Evolutionary conservation across 2,329 filamentous ascomycete species (phyloP).

Genomic region (Catunica adiposa): DNA sequence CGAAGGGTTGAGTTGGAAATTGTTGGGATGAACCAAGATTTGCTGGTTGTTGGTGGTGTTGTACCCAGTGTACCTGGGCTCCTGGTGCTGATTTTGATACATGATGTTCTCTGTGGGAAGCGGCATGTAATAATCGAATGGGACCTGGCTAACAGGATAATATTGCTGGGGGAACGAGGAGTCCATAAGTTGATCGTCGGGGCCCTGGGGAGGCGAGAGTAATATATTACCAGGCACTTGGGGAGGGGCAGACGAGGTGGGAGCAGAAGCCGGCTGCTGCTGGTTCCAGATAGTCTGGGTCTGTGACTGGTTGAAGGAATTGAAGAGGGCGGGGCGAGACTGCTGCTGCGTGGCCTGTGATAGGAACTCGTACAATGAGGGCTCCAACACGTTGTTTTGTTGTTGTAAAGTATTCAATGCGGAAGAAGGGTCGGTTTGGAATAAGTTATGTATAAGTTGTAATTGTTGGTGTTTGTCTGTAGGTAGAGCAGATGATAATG

Average conservation of each 20-base stretch:
- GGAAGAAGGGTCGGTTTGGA: not conserved
- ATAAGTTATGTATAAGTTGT: not conserved
- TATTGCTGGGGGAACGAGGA: slow-evolving; percentile 1
- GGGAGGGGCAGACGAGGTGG: not conserved
- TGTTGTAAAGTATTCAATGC: not conserved
- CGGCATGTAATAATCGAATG: not conserved
- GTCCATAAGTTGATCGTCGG: slow-evolving; percentile 10
- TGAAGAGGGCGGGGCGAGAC: not conserved
- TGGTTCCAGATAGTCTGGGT: not conserved
- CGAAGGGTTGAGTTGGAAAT: not conserved
- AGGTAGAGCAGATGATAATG: not conserved
- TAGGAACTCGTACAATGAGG: not conserved
- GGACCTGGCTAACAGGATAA: not conserved
- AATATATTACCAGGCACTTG: not conserved
- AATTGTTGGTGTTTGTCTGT: not conserved
- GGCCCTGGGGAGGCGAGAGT: slow-evolving; percentile 10
- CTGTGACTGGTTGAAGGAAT: slow-evolving; percentile 5
- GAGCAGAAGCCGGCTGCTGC: slow-evolving; percentile 10
- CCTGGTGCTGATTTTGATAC: not conserved
- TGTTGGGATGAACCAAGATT: slow-evolving; percentile 1
- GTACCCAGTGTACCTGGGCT: slow-evolving; percentile 6
- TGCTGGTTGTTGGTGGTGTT: slow-evolving; percentile 1
- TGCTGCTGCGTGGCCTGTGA: not conserved
- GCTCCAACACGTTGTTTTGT: slow-evolving; percentile 6
- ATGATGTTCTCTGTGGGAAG: slow-evolving; percentile 9